Conservation (phyloP, 148 eudicot genomes). For the Rhododendron molle region DNA sequence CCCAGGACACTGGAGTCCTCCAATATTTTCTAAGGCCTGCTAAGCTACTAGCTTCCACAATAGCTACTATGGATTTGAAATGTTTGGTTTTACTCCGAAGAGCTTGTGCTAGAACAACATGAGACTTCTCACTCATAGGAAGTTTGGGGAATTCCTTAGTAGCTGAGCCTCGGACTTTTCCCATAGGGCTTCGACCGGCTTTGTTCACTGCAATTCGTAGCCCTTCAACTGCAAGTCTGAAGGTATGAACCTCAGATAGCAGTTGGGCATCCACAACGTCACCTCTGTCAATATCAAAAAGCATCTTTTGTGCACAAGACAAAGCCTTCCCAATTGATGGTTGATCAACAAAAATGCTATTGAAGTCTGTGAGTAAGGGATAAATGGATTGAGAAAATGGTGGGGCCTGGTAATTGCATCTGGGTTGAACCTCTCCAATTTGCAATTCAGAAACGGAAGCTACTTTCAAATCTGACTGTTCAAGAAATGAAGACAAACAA, state of each 20-base stretch:
- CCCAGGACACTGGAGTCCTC: neutral
- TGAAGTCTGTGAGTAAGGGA: neutral
- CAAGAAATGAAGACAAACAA: neutral
- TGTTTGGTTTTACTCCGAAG: neutral
- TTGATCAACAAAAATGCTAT: neutral
- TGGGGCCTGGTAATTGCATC: conserved; percentile 4
- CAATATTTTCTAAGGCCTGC: conserved; percentile 1
- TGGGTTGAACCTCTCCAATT: neutral
- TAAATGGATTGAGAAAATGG: conserved; percentile 5
- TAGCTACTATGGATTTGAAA: conserved; percentile 5
- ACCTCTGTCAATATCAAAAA: neutral
- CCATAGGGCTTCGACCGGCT: neutral
- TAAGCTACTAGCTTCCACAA: conserved; percentile 1
- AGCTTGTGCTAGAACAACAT: neutral
- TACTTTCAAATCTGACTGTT: neutral
- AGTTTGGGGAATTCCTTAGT: neutral
- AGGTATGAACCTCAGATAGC: neutral
- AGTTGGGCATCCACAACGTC: neutral
- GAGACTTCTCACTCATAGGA: neutral
- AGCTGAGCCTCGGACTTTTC: neutral
- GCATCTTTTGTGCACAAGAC: conserved; percentile 7
- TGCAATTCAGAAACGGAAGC: neutral
- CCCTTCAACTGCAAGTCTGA: neutral
- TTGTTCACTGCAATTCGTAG: conserved; percentile 2
- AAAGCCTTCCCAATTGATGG: neutral